Base-by-base conservation (phyloP, 169 alveolate genomes). In the Nephromyces sp. region DNA sequence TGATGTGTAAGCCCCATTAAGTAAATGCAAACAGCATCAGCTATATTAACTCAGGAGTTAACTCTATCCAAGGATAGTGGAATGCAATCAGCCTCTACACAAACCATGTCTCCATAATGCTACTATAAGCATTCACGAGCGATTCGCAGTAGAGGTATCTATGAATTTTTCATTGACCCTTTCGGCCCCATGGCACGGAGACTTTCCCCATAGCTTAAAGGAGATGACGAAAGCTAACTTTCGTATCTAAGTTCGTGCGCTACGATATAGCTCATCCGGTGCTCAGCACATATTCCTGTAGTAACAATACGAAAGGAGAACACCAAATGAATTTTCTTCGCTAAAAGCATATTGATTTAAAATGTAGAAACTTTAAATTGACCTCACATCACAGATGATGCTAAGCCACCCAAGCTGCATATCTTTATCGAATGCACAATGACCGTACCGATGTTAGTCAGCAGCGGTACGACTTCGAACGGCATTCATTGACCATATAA, bases 141-240 rank as follows among this genome's bases (percentile, higher is more conserved):
- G n/a, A n/a, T n/a, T n/a, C n/a, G n/a, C n/a, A n/a, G 15, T 43
- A 15, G n/a, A n/a, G 57, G 57, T 15, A 43, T 43, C 57, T 43
- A 43, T n/a, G 57, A 43, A 15, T 43, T 43, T 15, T 43, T 43
- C 57, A n/a, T n/a, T n/a, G n/a, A 43, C 57, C 57, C 57, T 43
- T 43, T 43, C 57, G 57, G 57, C 57, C 57, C 57, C 57, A 43
- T 43, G 57, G 57, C 57, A 43, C 57, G 57, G 57, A n/a, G 57
- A 43, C 57, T 43, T 43, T 43, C 57, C 57, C 25, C 57, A n/a
- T 43, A 43, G 57, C 57, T 15, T 15, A 43, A 43, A 43, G n/a
- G n/a, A n/a, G 57, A 43, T n/a, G n/a, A n/a, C n/a, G n/a, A n/a
- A n/a, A n/a, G n/a, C n/a, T n/a, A n/a, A 43, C 57, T 15, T n/a